Evolutionary conservation across 305 asterid genomes (phyloP).

Genomic region (Fraxinus greggii): DNA sequence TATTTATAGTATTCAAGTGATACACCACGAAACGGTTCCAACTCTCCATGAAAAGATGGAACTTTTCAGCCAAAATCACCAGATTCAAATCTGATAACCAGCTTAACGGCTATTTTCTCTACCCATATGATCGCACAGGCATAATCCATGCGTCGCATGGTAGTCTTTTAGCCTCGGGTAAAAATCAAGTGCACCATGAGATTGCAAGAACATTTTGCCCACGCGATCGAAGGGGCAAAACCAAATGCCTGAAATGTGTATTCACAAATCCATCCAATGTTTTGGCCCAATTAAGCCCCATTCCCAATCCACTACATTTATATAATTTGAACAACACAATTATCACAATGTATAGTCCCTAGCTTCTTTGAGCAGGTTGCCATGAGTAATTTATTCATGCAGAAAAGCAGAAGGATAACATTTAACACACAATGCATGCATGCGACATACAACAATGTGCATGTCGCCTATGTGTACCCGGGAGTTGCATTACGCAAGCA

Average conservation of each 20-base stretch:
- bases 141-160: background rate
- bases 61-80: background rate
- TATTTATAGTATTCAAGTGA: background rate
- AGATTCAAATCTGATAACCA: background rate
- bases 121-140: background rate
- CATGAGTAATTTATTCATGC: background rate
- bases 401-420: background rate
- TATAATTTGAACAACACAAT: background rate
- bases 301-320: background rate
- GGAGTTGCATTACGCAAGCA: background rate
- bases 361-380: background rate
- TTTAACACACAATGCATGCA: background rate
- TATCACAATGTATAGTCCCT: background rate
- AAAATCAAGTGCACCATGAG: background rate
- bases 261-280: background rate
- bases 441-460: background rate
- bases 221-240: background rate
- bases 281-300: background rate
- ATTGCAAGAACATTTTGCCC: no score
- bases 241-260: background rate
- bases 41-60: background rate
- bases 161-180: background rate
- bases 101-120: background rate
- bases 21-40: background rate
- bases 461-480: background rate